These are phyloP conservation scores for Mycena haematopus DNA, from an alignment of 768 basidiomycete genomes.

Conservation along the genomic window DNA sequence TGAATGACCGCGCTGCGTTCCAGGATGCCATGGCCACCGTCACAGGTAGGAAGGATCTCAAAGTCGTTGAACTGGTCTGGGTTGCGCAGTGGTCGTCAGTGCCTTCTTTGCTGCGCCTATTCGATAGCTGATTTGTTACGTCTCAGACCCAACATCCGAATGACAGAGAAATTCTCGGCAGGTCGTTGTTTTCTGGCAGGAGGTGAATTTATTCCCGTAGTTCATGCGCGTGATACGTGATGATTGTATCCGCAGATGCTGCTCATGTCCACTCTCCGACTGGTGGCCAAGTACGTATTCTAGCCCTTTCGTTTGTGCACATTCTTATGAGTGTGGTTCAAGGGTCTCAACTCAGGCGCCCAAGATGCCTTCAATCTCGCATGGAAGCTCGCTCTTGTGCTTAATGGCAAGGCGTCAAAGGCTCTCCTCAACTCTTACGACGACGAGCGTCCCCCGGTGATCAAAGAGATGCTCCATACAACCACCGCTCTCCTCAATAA, in stretches of 20 bases:
- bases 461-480: constrained; percentile 36
- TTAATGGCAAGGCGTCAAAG: constrained; percentile 24
- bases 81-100: constrained; percentile 6
- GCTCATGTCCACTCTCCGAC: too few species aligned
- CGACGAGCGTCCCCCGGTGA: constrained; percentile 38
- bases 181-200: too few species aligned
- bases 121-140: neutral
- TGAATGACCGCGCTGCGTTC: neutral
- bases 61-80: neutral
- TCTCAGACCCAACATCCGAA: constrained; percentile 26
- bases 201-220: too few species aligned
- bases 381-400: constrained; percentile 40
- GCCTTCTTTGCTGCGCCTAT: neutral
- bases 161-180: constrained; percentile 27
- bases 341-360: neutral
- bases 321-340: too few species aligned
- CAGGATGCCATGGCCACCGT: neutral
- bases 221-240: too few species aligned
- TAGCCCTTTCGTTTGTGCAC: too few species aligned
- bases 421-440: constrained; percentile 36
- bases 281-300: too few species aligned
- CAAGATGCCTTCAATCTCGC: constrained; percentile 36
- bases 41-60: constrained; percentile 1
- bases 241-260: constrained; percentile 1
- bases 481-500: constrained; percentile 30